These are phyloP conservation scores for Termitomyces sp. DNA, from an alignment of 768 basidiomycete species.

Conservation along the genomic window DNA sequence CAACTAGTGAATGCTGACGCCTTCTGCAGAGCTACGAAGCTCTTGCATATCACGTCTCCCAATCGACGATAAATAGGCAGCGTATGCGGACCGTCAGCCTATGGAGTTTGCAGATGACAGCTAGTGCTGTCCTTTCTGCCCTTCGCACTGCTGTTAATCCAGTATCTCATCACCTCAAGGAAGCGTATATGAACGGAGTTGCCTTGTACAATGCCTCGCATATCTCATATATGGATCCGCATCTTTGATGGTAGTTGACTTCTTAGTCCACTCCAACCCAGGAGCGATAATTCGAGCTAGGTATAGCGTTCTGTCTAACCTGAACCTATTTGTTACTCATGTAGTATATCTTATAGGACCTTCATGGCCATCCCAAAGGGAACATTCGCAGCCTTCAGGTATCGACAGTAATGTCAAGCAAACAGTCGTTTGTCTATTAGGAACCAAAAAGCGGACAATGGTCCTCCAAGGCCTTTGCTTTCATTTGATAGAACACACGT, in stretches of 20 bases:
- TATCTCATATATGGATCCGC: constrained; percentile 11
- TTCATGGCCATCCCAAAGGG: background rate
- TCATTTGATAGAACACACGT: too few species aligned
- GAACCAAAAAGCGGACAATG: too few species aligned
- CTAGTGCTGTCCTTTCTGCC: constrained; percentile 78
- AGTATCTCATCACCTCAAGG: constrained; percentile 41
- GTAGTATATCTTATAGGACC: background rate
- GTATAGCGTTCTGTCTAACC: background rate
- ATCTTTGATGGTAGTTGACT: constrained; percentile 2
- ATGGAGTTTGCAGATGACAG: constrained; percentile 95
- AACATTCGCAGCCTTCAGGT: background rate
- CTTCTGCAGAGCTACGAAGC: constrained; percentile 75
- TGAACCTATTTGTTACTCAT: background rate
- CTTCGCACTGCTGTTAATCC: constrained; percentile 79
- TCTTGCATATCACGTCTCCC: constrained; percentile 91
- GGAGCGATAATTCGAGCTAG: background rate
- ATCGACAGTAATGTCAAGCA: too few species aligned
- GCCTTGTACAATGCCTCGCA: constrained; percentile 13
- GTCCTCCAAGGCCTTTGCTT: too few species aligned
- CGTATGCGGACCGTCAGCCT: constrained; percentile 87
- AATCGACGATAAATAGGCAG: constrained; percentile 79
- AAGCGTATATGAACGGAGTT: constrained; percentile 37
- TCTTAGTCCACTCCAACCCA: background rate
- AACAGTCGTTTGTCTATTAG: too few species aligned
- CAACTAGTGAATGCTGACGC: background rate